phyloP scores from a whole-genome alignment of 2,329 filamentous ascomycete genomes.

The Curvularia hawaiiensis region DNA sequence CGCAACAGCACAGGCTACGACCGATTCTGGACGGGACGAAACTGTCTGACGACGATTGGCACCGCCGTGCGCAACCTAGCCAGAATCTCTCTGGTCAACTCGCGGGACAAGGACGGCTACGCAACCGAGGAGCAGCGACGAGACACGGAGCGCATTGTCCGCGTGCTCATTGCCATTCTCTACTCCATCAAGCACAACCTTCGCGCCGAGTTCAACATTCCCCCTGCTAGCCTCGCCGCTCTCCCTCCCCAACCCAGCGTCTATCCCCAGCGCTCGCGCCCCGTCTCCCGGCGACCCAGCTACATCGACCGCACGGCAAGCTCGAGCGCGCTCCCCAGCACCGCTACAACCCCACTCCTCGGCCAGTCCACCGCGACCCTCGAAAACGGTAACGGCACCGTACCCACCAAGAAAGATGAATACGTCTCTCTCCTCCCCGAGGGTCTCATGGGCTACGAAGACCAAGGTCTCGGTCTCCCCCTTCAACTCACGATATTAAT shows the following conservation, averaged over 20 bases:
- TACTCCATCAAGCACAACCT: conserved; percentile 69
- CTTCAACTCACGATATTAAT: conserved; percentile 66
- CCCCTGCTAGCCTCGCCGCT: conserved; percentile 38
- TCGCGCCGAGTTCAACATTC: conserved; percentile 62
- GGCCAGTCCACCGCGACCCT: conserved; percentile 26
- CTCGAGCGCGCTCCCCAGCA: conserved; percentile 4
- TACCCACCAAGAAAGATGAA: conserved; percentile 50
- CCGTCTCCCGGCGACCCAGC: conserved; percentile 32
- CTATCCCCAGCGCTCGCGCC: conserved; percentile 23
- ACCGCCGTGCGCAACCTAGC: conserved; percentile 66
- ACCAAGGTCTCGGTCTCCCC: conserved; percentile 63
- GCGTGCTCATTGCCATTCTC: conserved; percentile 64
- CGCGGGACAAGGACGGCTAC: conserved; percentile 32
- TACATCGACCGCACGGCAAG: conserved; percentile 29
- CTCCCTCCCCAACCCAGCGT: conserved; percentile 23
- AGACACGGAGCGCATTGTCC: conserved; percentile 64
- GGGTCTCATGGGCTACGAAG: conserved; percentile 59
- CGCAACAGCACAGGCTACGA: conserved; percentile 69
- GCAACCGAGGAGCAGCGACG: conserved; percentile 51
- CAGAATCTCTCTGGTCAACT: conserved; percentile 60
- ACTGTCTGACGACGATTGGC: conserved; percentile 61
- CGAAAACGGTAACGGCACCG: conserved; percentile 34
- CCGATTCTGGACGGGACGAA: conserved; percentile 66
- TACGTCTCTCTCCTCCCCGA: conserved; percentile 58
- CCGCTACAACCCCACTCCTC: conserved; percentile 28